Evolutionary conservation across 768 basidiomycete genomes (phyloP), one percentile per base, ranked within the genome.

Genomic region (Lactarius vividus): DNA sequence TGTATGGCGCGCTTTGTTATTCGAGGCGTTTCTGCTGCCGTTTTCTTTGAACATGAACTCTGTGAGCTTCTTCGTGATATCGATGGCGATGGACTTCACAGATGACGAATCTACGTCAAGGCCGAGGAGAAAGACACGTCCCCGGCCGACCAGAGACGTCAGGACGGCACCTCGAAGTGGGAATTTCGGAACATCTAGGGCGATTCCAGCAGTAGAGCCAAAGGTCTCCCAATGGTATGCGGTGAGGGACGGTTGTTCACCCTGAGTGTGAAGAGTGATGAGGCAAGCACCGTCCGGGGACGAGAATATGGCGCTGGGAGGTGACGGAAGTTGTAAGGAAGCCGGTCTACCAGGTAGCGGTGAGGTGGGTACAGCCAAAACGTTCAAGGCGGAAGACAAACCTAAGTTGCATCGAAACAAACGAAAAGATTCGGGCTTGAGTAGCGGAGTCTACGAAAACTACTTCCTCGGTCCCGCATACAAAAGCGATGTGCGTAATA

Each of bases 191-290:
- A 82, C 62, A 20, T 77, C 70, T 0, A 85, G 70, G 0, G 35
- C 20, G n/a, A 80, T 81, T 23, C 85, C 85, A 15, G 75, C 70
- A 0, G 78, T 75, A 0, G 83, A 80, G 3, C 86, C 87, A 64
- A 88, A 85, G 1, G 84, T 83, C 11, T 74, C 75, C 83, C 82
- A 85, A 69, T 87, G 87, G 67, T 82, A 85, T 0, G 80, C 80
- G 2, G 74, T 77, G 5, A 83, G 57, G 54, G 59, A 42, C 4
- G 58, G 33, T 11, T 26, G 42, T 10, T 53, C 3, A 11, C 64
- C 37, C 23, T 31, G 23, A 9, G 67, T 31, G 23, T 78, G 75
- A 7, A 76, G 68, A 3, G 79, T 72, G 28, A 86, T 40, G n/a
- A 87, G 70, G 68, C 85, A 86, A 28, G 85, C 77, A 0, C 83